phyloP scores from a whole-genome alignment of 2,329 filamentous ascomycete species.

The Ceratocystis albifundus region DNA sequence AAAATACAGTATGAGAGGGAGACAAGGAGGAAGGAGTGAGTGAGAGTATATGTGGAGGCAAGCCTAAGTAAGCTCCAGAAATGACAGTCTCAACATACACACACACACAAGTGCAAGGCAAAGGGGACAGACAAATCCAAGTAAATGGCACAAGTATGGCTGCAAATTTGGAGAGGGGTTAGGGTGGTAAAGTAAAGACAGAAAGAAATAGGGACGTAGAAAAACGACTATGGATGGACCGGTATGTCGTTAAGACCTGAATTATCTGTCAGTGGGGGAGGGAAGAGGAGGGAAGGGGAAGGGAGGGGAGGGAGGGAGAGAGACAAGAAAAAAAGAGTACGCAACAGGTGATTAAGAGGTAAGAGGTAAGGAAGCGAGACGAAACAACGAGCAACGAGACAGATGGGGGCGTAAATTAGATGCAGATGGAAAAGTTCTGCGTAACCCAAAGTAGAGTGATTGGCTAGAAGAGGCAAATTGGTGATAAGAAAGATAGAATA shows the following conservation, averaged over 20 bases:
- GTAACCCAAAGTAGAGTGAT: neutral
- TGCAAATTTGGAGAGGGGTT: conserved; percentile 1
- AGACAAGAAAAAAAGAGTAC: conserved; percentile 8
- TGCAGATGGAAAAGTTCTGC: neutral
- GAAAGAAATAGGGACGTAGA: neutral
- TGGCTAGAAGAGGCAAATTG: neutral
- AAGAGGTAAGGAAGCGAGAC: neutral
- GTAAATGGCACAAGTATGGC: neutral
- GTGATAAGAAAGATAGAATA: neutral
- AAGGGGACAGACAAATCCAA: neutral
- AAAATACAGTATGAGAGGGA: neutral
- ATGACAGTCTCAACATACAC: neutral
- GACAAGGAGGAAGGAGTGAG: neutral
- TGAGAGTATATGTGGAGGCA: neutral
- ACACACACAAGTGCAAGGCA: neutral
- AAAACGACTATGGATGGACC: neutral
- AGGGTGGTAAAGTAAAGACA: neutral
- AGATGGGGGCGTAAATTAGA: conserved; percentile 9
- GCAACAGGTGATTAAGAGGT: conserved; percentile 1
- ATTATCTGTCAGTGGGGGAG: neutral
- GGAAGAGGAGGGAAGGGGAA: neutral
- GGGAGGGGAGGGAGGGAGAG: neutral
- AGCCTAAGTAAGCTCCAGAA: neutral
- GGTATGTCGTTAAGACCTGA: neutral
- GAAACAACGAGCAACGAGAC: neutral